Percentiles rank a stretch among this genome's conserved stretches.
These are phyloP conservation scores for Daedaleopsis sinensis DNA, from an alignment of 768 basidiomycete species.

Conservation along the genomic window DNA sequence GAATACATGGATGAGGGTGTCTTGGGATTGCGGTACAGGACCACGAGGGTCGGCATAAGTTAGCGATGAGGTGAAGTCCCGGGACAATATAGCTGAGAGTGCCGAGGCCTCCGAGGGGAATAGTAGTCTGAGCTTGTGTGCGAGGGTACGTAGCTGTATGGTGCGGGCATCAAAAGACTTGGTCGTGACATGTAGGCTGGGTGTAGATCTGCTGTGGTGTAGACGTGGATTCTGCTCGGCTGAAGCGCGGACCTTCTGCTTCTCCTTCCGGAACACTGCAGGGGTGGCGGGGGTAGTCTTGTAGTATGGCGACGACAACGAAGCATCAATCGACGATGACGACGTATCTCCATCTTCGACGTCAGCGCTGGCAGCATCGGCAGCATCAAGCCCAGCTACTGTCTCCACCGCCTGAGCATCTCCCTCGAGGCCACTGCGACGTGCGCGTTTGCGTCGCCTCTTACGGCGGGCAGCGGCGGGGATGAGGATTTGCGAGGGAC, in stretches of 20 bases:
- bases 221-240: conserved; percentile 32
- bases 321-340: conserved; percentile 29
- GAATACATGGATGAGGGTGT: conserved; percentile 45
- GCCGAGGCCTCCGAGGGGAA: conserved; percentile 54
- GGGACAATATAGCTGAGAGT: conserved; percentile 33
- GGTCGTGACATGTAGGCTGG: conserved; percentile 42
- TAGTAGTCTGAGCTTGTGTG: conserved; percentile 55
- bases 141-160: conserved; percentile 54
- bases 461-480: conserved; percentile 38
- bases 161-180: conserved; percentile 50
- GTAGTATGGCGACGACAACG: conserved; percentile 30
- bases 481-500: conserved; percentile 42
- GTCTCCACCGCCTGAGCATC: conserved; percentile 17
- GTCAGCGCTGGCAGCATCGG: conserved; percentile 20
- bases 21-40: conserved; percentile 33
- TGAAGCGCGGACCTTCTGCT: conserved; percentile 16
- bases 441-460: conserved; percentile 35
- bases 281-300: conserved; percentile 33
- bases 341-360: conserved; percentile 29
- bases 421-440: conserved; percentile 8
- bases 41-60: conserved; percentile 41
- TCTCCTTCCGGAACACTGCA: conserved; percentile 24
- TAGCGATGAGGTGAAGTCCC: conserved; percentile 27
- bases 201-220: conserved; percentile 51
- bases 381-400: conserved; percentile 17